These are phyloP conservation scores for Cicer chorassanicum DNA, from an alignment of 306 rosid species.

Conservation along the genomic window DNA sequence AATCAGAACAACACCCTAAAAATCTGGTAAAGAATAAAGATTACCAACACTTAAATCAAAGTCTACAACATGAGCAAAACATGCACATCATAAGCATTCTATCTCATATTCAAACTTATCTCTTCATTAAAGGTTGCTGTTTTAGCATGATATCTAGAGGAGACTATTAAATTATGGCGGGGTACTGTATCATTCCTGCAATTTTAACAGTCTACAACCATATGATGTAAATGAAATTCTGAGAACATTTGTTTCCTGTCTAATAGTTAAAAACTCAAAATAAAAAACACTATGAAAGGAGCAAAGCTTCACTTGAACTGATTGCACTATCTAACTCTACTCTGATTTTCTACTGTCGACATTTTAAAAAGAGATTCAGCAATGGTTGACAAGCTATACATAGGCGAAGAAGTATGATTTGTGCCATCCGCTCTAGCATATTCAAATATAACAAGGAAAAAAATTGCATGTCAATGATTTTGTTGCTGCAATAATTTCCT, in stretches of 20 bases:
- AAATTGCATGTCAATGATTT: constrained; percentile 22
- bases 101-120: not conserved
- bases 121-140: constrained; percentile 17
- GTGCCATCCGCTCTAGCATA: constrained; percentile 11
- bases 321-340: constrained; percentile 9
- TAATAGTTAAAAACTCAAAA: constrained; percentile 17
- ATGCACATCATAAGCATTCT: constrained; percentile 7
- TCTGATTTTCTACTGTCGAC: constrained; percentile 19
- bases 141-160: constrained; percentile 18
- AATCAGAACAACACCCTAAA: constrained; percentile 35
- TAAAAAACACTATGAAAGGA: constrained; percentile 8
- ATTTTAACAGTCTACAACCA: constrained; percentile 36
- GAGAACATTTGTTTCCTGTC: constrained; percentile 26
- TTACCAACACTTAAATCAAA: constrained; percentile 25
- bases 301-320: constrained; percentile 17
- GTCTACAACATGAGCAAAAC: constrained; percentile 23
- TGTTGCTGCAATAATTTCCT: constrained; percentile 13
- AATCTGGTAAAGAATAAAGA: constrained; percentile 42
- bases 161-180: not conserved
- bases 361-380: not conserved
- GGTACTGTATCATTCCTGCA: constrained; percentile 9
- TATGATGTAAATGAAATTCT: constrained; percentile 21
- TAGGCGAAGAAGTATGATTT: not conserved
- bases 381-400: constrained; percentile 8
- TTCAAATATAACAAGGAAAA: constrained; percentile 19